Conservation (phyloP, 805 yeast genomes). For the Ogataea nonfermentans region DNA sequence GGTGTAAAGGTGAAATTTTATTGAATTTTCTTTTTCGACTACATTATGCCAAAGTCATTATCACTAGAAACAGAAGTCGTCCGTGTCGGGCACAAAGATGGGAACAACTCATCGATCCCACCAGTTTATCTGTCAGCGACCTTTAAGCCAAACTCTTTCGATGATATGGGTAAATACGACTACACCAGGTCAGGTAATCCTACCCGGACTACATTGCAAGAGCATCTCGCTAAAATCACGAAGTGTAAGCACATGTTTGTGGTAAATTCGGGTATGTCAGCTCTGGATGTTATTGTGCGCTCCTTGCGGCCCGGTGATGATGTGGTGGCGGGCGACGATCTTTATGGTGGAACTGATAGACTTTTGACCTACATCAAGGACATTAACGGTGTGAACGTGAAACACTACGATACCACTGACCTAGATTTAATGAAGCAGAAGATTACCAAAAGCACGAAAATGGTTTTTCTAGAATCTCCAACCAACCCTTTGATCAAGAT, state of each 20-base stretch:
- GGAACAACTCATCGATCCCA: slow-evolving; percentile 75
- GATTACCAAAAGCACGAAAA: slow-evolving; percentile 56
- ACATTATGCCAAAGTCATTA: slow-evolving; percentile 34
- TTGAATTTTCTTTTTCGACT: neutral
- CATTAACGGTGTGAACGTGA: slow-evolving; percentile 62
- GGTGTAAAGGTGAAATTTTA: slow-evolving; percentile 2
- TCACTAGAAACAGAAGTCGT: slow-evolving; percentile 71
- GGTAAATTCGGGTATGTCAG: slow-evolving; percentile 91
- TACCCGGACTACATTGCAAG: slow-evolving; percentile 76
- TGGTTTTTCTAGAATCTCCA: slow-evolving; percentile 87
- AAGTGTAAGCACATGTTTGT: slow-evolving; percentile 75
- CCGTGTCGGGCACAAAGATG: slow-evolving; percentile 58
- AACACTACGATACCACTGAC: slow-evolving; percentile 81
- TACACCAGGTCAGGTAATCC: slow-evolving; percentile 95
- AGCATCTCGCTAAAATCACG: slow-evolving; percentile 76
- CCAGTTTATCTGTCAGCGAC: slow-evolving; percentile 96
- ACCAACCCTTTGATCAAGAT: slow-evolving; percentile 92
- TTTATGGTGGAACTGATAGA: slow-evolving; percentile 93
- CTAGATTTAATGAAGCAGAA: slow-evolving; percentile 56
- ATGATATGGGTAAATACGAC: slow-evolving; percentile 77
- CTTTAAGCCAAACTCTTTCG: slow-evolving; percentile 73
- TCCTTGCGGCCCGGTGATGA: slow-evolving; percentile 80
- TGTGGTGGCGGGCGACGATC: slow-evolving; percentile 91
- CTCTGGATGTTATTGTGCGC: slow-evolving; percentile 80
- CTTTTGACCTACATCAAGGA: slow-evolving; percentile 68